Evolutionary conservation across 805 yeast genomes (phyloP), one percentile per base, ranked within the genome.

Genomic region (Saccharomycopsis javanensis): DNA sequence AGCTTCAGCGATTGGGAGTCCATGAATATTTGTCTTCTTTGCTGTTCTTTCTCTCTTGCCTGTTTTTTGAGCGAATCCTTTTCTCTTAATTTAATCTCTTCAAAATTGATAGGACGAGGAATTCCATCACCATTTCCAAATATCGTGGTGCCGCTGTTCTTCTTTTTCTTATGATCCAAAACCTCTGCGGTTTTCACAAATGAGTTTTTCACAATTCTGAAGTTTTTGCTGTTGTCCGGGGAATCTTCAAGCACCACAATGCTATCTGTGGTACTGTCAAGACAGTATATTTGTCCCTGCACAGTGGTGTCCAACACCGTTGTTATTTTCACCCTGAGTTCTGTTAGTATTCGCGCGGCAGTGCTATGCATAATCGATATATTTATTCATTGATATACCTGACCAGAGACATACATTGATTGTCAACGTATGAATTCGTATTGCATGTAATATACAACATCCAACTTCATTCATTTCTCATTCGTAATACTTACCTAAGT

Each of bases 241-340:
- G 15, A 8, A 25, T 52, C 61, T 28, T 54, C 55, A 8, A 56
- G 52, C 2, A 60, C 16, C 3, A 74, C 69, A 0, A 75, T 61
- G 0, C 73, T 67, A 33, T 62, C 63, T 61, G 71, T 55, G 74
- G 75, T 5, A 58, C 56, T 6, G 57, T 80, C 79, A 66, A 79
- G 83, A 8, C 89, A 77, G 66, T 81, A 83, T 38, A 87, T 76
- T 33, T 76, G 71, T 1, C 94, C 96, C n/a, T 74, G 73, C 55
- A 81, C 73, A 7, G 73, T 72, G 28, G 76, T 75, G 64, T 85
- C 88, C 51, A 81, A 70, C 5, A 78, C 71, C 54, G 87, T 86
- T 11, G 79, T 77, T 55, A 86, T 73, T 65, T 75, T 80, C 58
- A 87, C 86, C 64, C 82, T 46, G 34, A 34, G 20, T 50, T 34